phyloP scores from a whole-genome alignment of 768 basidiomycete species.

The Mycena galericulata region DNA sequence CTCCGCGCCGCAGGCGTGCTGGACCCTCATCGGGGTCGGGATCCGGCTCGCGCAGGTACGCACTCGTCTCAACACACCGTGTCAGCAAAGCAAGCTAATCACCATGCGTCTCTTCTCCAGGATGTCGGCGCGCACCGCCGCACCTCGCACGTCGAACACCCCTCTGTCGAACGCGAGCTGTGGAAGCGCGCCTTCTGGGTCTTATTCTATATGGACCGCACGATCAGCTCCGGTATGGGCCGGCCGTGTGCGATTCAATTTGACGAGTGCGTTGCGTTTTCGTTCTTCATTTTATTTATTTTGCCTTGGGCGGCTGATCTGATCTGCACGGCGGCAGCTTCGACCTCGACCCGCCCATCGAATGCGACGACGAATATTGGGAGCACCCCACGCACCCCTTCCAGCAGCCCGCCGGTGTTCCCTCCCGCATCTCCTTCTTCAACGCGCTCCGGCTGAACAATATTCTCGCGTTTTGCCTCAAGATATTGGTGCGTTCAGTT shows the following conservation, averaged over 20 bases:
- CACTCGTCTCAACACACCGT: too few relatives aligned
- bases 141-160: slow-evolving; percentile 43
- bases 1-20: slow-evolving; percentile 70
- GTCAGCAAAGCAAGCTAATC: slow-evolving; percentile 65
- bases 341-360: slow-evolving; percentile 73
- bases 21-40: slow-evolving; percentile 71
- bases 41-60: slow-evolving; percentile 45
- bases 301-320: neutral
- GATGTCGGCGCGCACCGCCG: slow-evolving; percentile 33
- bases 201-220: slow-evolving; percentile 52
- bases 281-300: slow-evolving; percentile 40
- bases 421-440: slow-evolving; percentile 67
- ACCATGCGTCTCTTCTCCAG: slow-evolving; percentile 43
- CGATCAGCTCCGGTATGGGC: slow-evolving; percentile 64
- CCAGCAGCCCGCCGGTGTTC: slow-evolving; percentile 69
- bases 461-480: slow-evolving; percentile 68
- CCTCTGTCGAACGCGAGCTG: slow-evolving; percentile 71
- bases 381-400: slow-evolving; percentile 65
- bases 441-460: slow-evolving; percentile 65
- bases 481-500: slow-evolving; percentile 59
- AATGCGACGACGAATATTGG: slow-evolving; percentile 81
- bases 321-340: slow-evolving; percentile 57
- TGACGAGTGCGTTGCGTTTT: slow-evolving; percentile 56
- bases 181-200: slow-evolving; percentile 81
- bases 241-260: slow-evolving; percentile 42